phyloP scores from a whole-genome alignment of 768 basidiomycete genomes.

The Dentipellis fragilis region DNA sequence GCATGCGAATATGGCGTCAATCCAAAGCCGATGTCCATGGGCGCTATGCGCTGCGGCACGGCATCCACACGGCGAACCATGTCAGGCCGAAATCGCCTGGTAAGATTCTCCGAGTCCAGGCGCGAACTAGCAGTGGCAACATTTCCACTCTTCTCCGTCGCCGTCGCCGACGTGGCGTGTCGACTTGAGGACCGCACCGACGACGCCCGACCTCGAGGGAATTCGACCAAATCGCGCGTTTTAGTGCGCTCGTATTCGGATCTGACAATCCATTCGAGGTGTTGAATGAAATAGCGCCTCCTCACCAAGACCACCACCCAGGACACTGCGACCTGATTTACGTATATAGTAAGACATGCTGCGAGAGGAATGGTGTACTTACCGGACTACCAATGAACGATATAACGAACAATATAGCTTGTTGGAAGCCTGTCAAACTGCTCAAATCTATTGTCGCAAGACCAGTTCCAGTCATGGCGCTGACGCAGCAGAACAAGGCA shows the following conservation, averaged over 20 bases:
- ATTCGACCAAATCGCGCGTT: neutral
- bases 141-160: neutral
- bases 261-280: conserved; percentile 3
- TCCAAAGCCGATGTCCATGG: neutral
- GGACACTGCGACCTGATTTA: conserved; percentile 23
- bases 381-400: conserved; percentile 19
- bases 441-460: conserved; percentile 21
- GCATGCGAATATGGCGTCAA: no score
- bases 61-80: no score
- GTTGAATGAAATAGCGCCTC: conserved; percentile 13
- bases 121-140: no score
- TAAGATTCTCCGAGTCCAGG: no score
- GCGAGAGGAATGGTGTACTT: neutral
- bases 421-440: conserved; percentile 19
- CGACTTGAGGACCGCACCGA: neutral
- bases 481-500: conserved; percentile 26
- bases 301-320: conserved; percentile 31
- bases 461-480: conserved; percentile 27
- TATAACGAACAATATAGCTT: conserved; percentile 18
- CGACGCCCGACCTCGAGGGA: neutral
- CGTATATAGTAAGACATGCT: neutral
- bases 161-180: neutral
- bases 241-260: conserved; percentile 12
- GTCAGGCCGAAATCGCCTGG: no score
- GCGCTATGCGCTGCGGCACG: neutral